Base-by-base conservation (phyloP, 495 filamentous ascomycete species). In the Neurospora sublineolata region DNA sequence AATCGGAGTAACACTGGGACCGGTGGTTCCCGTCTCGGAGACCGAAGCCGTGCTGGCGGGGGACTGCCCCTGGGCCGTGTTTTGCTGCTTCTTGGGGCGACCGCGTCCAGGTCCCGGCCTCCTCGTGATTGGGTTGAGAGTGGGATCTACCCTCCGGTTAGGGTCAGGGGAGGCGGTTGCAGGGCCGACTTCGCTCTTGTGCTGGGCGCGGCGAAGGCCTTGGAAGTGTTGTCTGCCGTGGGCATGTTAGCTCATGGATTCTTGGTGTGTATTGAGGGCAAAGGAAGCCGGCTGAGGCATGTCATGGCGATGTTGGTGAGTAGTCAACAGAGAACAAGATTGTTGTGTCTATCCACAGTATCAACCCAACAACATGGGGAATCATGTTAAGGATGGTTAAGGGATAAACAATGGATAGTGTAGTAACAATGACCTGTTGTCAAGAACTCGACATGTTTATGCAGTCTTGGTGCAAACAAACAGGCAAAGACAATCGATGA, bases 21-120 rank as follows among this genome's bases (percentile, higher is more conserved):
- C 52, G 27, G 52, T 64, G 7, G 52, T 64, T 30, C 52, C 52
- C 14, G 52, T 64, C 27, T 64, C 52, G 52, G 52, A 64, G 27
- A 64, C 52, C 27, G 52, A 20, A 36, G 71, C 69, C 23, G 68
- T 37, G n/a, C 72, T 67, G 71, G 70, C 33, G 67, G 37, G 64
- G 14, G 67, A 46, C 72, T 72, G 42, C 71, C 68, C 60, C 41
- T 70, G 68, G 2, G 73, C 73, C 60, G 71, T 67, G 2, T 70
- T 72, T 1, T 77, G 75, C 30, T 77, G 73, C 73, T 85, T 86
- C 46, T 81, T 75, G 0, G 84, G 84, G 3, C 84, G 80, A 3
- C 84, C 84, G 46, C 84, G 79, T 23, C 84, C 83, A 0, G 84
- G 84, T 16, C 84, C 84, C 2, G 84, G 84, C 39, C 84, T 78